A percentile compares a stretch with the other conserved stretches of the same genome.
phyloP scores from a whole-genome alignment of 306 rosid genomes.

The Cajanus cajan region DNA sequence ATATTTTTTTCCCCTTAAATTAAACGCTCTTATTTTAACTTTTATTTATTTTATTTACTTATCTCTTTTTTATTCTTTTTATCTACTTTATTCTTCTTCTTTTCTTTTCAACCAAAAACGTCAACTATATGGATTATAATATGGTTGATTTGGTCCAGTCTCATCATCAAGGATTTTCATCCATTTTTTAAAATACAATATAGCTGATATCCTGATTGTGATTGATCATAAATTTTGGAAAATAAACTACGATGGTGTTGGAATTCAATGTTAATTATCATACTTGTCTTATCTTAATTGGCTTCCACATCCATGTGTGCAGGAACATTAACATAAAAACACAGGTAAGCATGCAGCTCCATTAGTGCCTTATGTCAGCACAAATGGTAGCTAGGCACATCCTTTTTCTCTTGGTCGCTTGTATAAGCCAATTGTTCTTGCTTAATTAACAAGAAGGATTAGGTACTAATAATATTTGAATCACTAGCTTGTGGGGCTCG shows the following conservation, averaged over 20 bases:
- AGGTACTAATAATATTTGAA: conserved; percentile 24
- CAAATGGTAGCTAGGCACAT: conserved; percentile 30
- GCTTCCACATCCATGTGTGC: conserved; percentile 29
- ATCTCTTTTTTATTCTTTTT: no score
- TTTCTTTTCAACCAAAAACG: no score
- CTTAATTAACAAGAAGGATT: conserved; percentile 35
- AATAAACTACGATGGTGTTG: background rate
- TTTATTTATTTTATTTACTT: no score
- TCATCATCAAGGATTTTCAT: background rate
- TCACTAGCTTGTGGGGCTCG: conserved; percentile 32
- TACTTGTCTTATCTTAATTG: conserved; percentile 7
- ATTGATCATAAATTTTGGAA: background rate
- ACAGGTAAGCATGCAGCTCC: conserved; percentile 6
- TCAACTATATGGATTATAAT: background rate
- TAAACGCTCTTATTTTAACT: no score
- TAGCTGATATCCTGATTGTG: background rate
- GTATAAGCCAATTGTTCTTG: conserved; percentile 29
- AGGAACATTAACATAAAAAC: conserved; percentile 24
- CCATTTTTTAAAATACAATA: background rate
- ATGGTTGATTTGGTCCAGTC: conserved; percentile 19
- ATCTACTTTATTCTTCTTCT: no score
- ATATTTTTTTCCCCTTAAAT: no score
- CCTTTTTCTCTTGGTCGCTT: conserved; percentile 26
- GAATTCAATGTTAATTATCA: background rate
- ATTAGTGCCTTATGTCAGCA: conserved; percentile 27